Evolutionary conservation across 768 basidiomycete species (phyloP), one percentile per base, ranked within the genome.

Genomic region (Chiua virens): DNA sequence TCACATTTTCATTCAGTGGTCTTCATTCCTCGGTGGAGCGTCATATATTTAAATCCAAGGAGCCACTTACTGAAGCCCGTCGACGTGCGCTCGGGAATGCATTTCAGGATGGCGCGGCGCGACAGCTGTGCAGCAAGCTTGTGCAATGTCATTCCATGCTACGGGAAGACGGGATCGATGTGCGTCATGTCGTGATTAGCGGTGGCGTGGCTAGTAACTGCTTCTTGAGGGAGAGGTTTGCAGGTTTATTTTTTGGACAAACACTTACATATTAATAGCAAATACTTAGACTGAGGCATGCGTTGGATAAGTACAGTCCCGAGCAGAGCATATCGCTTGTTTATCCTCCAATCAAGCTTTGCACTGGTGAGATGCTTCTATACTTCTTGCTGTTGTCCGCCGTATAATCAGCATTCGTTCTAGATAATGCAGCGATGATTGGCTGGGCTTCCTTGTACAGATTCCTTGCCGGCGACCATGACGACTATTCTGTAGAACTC

Each of bases 391-490:
- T n/a, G 6, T 13, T 30, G 11, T 30, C 30, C 20, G 23, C 22
- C 30, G 5, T 46, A 14, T 36, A 23, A 35, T 45, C 38, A 21
- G 35, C 13, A 41, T 20, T 34, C 25, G 15, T 32, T 21, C 20
- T 56, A 95, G 96, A 98, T 61, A 98, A 98, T 66, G 96, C 96
- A 1, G 95, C 82, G 9, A 98, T 98, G 96, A 90, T 98, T 57
- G 96, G 81, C 3, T 96, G 88, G 89, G 89, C 94, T 4, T 86
- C 90, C 0, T 87, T 95, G 79, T 72, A 86, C 59, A 82, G 93
- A 13, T 89, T 97, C 54, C 74, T 87, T 22, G 72, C 71, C 1
- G 73, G 73, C 4, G 83, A 86, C 50, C 70, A 77, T 39, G 87
- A 87, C 59, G 73, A 78, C 8, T 91, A 86, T 55, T 73, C 76